Evolutionary conservation across 345 rosid species (phyloP).

Genomic region (Psidium friedrichsthalianum): DNA sequence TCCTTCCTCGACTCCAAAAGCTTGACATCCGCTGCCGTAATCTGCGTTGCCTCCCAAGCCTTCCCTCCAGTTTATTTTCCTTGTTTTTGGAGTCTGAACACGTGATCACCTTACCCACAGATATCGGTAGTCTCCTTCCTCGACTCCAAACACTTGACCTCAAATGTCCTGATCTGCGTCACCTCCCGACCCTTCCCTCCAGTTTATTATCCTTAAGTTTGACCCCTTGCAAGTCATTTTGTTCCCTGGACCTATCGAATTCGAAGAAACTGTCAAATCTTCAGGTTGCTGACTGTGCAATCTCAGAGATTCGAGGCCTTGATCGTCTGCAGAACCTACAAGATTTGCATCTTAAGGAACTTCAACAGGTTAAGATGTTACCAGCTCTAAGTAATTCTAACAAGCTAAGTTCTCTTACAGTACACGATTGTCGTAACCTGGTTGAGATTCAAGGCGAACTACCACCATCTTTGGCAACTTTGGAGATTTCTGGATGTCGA

Average conservation of each 20-base stretch:
- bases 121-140: neutral
- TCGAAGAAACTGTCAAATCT: neutral
- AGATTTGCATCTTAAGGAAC: neutral
- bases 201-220: neutral
- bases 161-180: fast-evolving
- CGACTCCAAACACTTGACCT: neutral
- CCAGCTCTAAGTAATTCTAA: neutral
- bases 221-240: neutral
- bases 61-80: neutral
- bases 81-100: neutral
- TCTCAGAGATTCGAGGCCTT: neutral
- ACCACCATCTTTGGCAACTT: no score
- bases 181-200: neutral
- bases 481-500: no score
- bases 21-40: neutral
- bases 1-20: neutral
- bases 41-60: neutral
- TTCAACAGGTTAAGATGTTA: neutral
- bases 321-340: neutral
- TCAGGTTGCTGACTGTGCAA: neutral
- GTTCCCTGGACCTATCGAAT: neutral
- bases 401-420: fast-evolving
- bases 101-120: neutral
- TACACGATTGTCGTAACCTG: neutral
- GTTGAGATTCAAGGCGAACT: neutral